Percentiles rank a stretch among this genome's conserved stretches.
phyloP scores from a whole-genome alignment of 352 stramenopile species.

The Lagenidium sp. region DNA sequence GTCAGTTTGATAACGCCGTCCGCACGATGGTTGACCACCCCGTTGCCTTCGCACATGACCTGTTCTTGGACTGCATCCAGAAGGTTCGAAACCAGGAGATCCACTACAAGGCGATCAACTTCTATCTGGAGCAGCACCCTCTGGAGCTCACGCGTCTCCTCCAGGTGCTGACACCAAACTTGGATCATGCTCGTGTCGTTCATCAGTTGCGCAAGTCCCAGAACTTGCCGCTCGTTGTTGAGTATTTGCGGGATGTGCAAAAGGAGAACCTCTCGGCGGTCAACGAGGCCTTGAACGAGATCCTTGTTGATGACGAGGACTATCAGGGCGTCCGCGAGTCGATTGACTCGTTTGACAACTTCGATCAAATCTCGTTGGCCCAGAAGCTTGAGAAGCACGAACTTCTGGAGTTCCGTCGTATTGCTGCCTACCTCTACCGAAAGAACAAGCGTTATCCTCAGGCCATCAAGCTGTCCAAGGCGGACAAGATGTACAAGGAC shows the following conservation, averaged over 20 bases:
- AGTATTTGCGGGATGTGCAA: constrained; percentile 98
- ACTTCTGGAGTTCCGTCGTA: constrained; percentile 98
- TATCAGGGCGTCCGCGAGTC: constrained; percentile 95
- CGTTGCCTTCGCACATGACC: constrained; percentile 95
- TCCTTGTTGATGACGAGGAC: constrained; percentile 96
- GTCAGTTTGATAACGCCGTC: constrained; percentile 98
- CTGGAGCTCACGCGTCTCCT: constrained; percentile 96
- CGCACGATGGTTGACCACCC: constrained; percentile 99
- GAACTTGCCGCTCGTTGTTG: constrained; percentile 94
- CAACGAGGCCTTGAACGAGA: constrained; percentile 99
- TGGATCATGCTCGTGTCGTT: constrained; percentile 98
- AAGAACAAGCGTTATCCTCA: constrained; percentile 99
- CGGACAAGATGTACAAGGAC: constrained; percentile 99
- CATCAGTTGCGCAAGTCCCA: constrained; percentile 97
- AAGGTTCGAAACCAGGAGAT: constrained; percentile 99
- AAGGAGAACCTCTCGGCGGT: constrained; percentile 98
- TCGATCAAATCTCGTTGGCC: constrained; percentile 98
- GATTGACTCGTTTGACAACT: constrained; percentile 99
- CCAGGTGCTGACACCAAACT: constrained; percentile 96
- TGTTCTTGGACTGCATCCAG: constrained; percentile 99
- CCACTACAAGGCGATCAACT: constrained; percentile 99
- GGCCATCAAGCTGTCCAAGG: constrained; percentile 98
- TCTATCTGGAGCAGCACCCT: constrained; percentile 98
- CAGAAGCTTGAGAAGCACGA: constrained; percentile 99
- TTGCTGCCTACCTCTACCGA: constrained; percentile 98